Evolutionary conservation across 2,329 filamentous ascomycete species (phyloP), one percentile per base, ranked within the genome.

Genomic region (Stylonectria norvegica): DNA sequence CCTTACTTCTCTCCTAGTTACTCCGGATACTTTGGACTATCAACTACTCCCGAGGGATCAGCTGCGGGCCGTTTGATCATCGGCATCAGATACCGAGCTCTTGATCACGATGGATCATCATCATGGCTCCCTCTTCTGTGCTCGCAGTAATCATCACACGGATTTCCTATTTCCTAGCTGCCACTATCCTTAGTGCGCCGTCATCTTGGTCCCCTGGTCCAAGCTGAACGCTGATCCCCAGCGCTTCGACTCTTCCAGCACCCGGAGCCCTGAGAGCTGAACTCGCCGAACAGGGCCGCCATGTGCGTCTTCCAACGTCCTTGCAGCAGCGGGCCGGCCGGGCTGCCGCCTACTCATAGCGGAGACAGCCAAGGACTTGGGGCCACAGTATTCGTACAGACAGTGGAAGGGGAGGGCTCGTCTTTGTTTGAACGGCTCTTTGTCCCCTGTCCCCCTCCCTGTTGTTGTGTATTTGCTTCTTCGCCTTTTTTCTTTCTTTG

Each of bases 251-350:
- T n/a, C n/a, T n/a, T n/a, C n/a, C n/a, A n/a, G n/a, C n/a, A n/a
- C n/a, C n/a, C n/a, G 22, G 12, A n/a, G n/a, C n/a, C n/a, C n/a
- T n/a, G n/a, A n/a, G n/a, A n/a, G n/a, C n/a, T 15, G 22, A 23
- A 20, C 20, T 15, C 16, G 14, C 17, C 19, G 25, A 28, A 30
- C 46, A 43, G 32, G 36, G 34, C 43, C 19, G 42, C 47, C 47
- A 50, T 50, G 45, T 50, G 45, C 39, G 23, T 38, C 40, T 45
- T 23, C n/a, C 38, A 43, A 50, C 52, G 52, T 49, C 52, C 43
- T 38, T 55, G 52, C 52, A 55, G 52, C 52, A 55, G 48, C 50
- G 48, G 50, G 34, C 42, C 50, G 41, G 16, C 22, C 16, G 29
- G 47, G 50, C 41, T 52, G 49, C 38, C 43, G 31, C 11, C 16